Conservation (phyloP, 352 stramenopile species). For the Globisporangium nagaii region DNA sequence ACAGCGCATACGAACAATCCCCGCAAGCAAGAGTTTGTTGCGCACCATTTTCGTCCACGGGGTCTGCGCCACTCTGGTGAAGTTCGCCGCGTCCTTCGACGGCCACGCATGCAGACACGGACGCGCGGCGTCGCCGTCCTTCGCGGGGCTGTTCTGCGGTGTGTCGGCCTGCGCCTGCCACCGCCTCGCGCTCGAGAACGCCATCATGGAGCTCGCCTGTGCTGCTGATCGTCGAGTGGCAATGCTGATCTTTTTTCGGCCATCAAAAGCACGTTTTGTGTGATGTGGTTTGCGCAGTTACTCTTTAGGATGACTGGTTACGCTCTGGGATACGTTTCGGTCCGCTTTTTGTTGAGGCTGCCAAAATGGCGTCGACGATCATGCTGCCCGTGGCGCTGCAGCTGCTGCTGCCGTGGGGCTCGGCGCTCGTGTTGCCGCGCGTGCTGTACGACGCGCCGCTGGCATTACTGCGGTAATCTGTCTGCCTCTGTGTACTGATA, state of each 20-base stretch:
- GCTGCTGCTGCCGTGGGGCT: constrained; percentile 17
- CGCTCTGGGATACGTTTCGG: not conserved
- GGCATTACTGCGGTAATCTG: not conserved
- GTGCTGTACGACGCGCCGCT: constrained; percentile 18
- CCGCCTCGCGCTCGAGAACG: constrained; percentile 15
- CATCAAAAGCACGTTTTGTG: too few species aligned
- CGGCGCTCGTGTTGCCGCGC: constrained; percentile 15
- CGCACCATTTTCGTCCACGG: constrained; percentile 36
- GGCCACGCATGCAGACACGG: constrained; percentile 25
- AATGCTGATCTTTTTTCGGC: too few species aligned
- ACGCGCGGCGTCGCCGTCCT: not conserved
- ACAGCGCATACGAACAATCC: too few species aligned
- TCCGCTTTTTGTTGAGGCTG: too few species aligned
- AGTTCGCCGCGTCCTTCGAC: constrained; percentile 28
- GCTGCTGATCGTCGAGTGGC: too few species aligned
- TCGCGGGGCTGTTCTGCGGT: constrained; percentile 8
- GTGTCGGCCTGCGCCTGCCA: constrained; percentile 3
- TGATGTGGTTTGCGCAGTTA: too few species aligned
- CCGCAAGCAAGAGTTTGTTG: too few species aligned
- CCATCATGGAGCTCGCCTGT: constrained; percentile 10
- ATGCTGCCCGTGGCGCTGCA: constrained; percentile 13
- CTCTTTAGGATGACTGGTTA: too few species aligned
- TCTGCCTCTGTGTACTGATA: not conserved
- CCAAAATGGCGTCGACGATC: not conserved
- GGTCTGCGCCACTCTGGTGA: constrained; percentile 26